phyloP scores from a whole-genome alignment of 768 basidiomycete genomes.

The Favolaschia claudopus region DNA sequence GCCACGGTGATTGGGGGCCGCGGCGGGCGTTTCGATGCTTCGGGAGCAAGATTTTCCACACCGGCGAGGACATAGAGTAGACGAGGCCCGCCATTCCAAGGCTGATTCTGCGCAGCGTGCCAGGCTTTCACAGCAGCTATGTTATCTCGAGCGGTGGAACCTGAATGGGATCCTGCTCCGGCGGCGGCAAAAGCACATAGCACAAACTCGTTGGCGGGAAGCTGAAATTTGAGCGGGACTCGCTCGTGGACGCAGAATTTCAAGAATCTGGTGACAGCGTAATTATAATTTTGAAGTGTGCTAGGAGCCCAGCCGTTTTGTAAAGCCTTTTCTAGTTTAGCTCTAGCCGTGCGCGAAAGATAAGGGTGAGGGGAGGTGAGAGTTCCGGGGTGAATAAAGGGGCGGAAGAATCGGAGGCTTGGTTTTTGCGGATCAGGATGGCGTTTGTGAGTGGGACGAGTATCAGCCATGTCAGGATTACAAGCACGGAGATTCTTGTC shows the following conservation, averaged over 20 bases:
- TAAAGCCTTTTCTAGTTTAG: too few relatives aligned
- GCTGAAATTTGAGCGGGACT: conserved; percentile 14
- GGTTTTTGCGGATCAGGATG: too few relatives aligned
- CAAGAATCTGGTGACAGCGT: conserved; percentile 7
- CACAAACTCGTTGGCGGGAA: conserved; percentile 34
- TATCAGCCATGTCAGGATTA: too few relatives aligned
- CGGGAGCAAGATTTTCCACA: conserved; percentile 31
- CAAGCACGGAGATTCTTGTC: too few relatives aligned
- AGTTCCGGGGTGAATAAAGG: too few relatives aligned
- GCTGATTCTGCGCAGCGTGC: conserved; percentile 37
- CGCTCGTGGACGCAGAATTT: conserved; percentile 30
- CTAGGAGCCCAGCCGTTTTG: conserved; percentile 21
- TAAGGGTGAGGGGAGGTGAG: too few relatives aligned
- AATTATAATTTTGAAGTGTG: conserved; percentile 20
- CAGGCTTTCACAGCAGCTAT: conserved; percentile 39
- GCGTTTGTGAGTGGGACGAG: too few relatives aligned
- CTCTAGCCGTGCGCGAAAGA: too few relatives aligned
- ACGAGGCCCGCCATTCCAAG: conserved; percentile 27
- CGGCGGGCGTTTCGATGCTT: conserved; percentile 2
- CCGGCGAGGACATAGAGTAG: conserved; percentile 35
- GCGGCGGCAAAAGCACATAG: conserved; percentile 39
- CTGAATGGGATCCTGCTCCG: conserved; percentile 26
- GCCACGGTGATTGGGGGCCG: conserved; percentile 27
- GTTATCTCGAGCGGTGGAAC: conserved; percentile 28
- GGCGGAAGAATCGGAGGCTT: too few relatives aligned